Evolutionary conservation across 768 basidiomycete species (phyloP), one percentile per base, ranked within the genome.

Genomic region (Pleurotus giganteus): DNA sequence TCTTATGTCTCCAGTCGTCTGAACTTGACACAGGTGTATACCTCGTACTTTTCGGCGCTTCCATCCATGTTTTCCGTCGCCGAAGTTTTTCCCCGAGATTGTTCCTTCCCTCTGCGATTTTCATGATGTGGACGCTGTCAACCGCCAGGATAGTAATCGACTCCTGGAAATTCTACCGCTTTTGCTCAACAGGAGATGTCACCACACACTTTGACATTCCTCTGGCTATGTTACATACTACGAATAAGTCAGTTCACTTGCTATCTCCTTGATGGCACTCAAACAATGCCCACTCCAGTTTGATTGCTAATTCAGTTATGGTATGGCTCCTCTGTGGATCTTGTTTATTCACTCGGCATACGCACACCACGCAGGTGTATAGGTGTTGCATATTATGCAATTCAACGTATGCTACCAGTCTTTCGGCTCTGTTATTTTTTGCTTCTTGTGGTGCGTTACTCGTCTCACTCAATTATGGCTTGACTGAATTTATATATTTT

Each of bases 151-250:
- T 26, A 6, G 49, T 13, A 4, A 36, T 51, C 31, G 49, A 51
- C 49, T 11, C 23, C 17, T 51, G 49, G 49, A 37, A 34, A 37
- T 37, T 37, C 31, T 34, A 24, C 31, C 49, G n/a, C 34, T 26
- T 51, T 15, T 23, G 29, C 31, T 19, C 19, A 7, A 36, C 34
- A 2, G 49, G 49, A 6, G 15, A 37, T 23, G 21, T 51, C 13
- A 26, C 5, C 23, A 19, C 21, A 12, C 21, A 9, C 6, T 29
- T 34, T 19, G 49, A 51, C 17, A 34, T 51, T 13, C 49, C 49
- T 9, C 21, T 51, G 49, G 49, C 49, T 12, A 51, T 51, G 32
- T 23, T 51, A n/a, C 49, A 51, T 17, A 36, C 49, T 21, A 51
- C 49, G 12, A 51, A 51, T 37, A 37, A 34, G 49, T 51, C 11